A percentile compares a stretch with the other conserved stretches of the same genome.
Conservation (phyloP, 1,139 yeast genomes). For the Pichia sp. region DNA sequence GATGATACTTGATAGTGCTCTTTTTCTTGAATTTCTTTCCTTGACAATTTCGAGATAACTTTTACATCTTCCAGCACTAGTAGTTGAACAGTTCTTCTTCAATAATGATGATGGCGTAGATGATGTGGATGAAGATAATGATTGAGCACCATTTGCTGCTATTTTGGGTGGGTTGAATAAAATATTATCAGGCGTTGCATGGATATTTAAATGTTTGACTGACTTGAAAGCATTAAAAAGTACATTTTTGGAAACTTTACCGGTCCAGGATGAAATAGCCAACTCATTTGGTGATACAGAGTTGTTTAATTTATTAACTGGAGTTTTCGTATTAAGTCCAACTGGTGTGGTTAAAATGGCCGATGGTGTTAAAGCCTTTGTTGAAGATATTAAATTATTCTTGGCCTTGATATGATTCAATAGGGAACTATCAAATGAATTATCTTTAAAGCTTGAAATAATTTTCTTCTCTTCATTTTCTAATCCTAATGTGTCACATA, state of each 20-base stretch:
- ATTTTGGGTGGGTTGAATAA: background rate
- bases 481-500: conserved; percentile 45
- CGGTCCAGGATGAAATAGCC: conserved; percentile 33
- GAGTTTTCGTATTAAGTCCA: conserved; percentile 31
- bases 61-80: background rate
- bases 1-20: background rate
- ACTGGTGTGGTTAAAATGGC: conserved; percentile 37
- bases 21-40: conserved; percentile 5
- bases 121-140: background rate
- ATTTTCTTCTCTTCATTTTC: conserved; percentile 33
- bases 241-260: conserved; percentile 41
- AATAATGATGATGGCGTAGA: too few relatives aligned
- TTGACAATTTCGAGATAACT: conserved; percentile 7
- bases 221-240: conserved; percentile 40
- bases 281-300: conserved; percentile 20
- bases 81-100: background rate
- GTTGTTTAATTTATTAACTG: conserved; percentile 19
- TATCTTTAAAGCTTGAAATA: conserved; percentile 13
- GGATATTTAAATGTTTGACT: conserved; percentile 3
- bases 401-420: background rate
- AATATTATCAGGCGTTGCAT: conserved; percentile 4
- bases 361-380: conserved; percentile 29
- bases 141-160: background rate
- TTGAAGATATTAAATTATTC: background rate
- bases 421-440: background rate